phyloP scores from a whole-genome alignment of 192 early-diverging fungal species.

The Podila epigama region DNA sequence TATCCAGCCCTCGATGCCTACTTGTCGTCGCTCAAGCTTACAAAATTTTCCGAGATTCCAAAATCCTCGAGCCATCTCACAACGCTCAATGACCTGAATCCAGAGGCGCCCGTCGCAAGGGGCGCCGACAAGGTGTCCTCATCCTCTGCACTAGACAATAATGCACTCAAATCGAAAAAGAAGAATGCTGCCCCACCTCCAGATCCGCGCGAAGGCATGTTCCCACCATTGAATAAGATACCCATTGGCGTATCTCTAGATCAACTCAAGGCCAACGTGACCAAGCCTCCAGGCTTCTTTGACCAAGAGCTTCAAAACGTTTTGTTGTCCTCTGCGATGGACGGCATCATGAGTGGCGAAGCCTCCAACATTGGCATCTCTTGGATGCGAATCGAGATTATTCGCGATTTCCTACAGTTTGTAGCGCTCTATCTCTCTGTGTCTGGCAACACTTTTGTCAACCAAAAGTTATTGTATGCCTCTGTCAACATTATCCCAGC shows the following conservation, averaged over 20 bases:
- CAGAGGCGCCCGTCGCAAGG: neutral
- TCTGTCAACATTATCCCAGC: slow-evolving; percentile 45
- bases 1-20: slow-evolving; percentile 44
- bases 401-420: slow-evolving; percentile 53
- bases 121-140: neutral
- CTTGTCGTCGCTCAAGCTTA: slow-evolving; percentile 27
- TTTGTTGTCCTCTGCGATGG: slow-evolving; percentile 32
- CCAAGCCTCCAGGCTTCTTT: slow-evolving; percentile 35
- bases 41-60: slow-evolving; percentile 14
- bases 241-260: slow-evolving; percentile 34
- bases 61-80: neutral
- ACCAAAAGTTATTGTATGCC: slow-evolving; percentile 33
- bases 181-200: slow-evolving; percentile 13
- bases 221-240: slow-evolving; percentile 41
- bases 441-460: slow-evolving; percentile 35
- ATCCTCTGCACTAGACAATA: neutral
- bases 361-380: slow-evolving; percentile 32
- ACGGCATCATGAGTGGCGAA: slow-evolving; percentile 47
- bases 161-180: slow-evolving; percentile 3
- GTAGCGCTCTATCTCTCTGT: slow-evolving; percentile 36
- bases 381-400: slow-evolving; percentile 48
- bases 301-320: slow-evolving; percentile 48
- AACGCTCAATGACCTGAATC: neutral
- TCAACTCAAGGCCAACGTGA: slow-evolving; percentile 46
- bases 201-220: slow-evolving; percentile 36